A percentile compares a stretch with the other conserved stretches of the same genome.
Evolutionary conservation across 2,329 filamentous ascomycete genomes (phyloP).

Genomic region (Blumeria hordei): DNA sequence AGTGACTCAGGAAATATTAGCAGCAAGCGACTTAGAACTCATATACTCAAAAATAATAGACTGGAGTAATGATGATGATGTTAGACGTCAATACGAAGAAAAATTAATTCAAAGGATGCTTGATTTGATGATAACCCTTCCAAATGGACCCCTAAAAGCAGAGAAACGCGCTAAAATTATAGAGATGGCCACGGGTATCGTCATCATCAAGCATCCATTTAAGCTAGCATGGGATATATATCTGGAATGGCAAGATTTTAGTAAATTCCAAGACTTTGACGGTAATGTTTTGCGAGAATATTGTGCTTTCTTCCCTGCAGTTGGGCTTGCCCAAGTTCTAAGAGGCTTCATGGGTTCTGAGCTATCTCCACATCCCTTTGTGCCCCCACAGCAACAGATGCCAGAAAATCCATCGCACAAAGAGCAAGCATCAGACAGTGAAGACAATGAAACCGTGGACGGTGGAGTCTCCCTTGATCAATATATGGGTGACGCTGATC

Average conservation of each 20-base stretch:
- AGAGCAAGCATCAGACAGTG: conserved; percentile 23
- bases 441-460: conserved; percentile 30
- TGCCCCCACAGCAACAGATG: conserved; percentile 3
- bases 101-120: conserved; percentile 65
- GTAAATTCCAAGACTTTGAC: conserved; percentile 55
- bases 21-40: conserved; percentile 50
- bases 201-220: conserved; percentile 82
- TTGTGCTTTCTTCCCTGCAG: conserved; percentile 59
- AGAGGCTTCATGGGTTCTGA: conserved; percentile 62
- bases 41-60: conserved; percentile 68
- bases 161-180: conserved; percentile 48
- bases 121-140: conserved; percentile 48
- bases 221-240: conserved; percentile 76
- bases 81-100: conserved; percentile 68
- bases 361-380: conserved; percentile 47
- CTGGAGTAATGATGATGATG: conserved; percentile 71
- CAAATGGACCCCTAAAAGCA: conserved; percentile 37
- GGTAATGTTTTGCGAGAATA: conserved; percentile 57
- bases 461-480: conserved; percentile 25
- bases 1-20: conserved; percentile 67
- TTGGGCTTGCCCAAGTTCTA: conserved; percentile 60
- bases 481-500: conserved; percentile 49
- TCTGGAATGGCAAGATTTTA: conserved; percentile 68
- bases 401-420: conserved; percentile 8
- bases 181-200: conserved; percentile 71